phyloP scores from a whole-genome alignment of 1,284 basidiomycete species.

The Vanrija pseudolonga region DNA sequence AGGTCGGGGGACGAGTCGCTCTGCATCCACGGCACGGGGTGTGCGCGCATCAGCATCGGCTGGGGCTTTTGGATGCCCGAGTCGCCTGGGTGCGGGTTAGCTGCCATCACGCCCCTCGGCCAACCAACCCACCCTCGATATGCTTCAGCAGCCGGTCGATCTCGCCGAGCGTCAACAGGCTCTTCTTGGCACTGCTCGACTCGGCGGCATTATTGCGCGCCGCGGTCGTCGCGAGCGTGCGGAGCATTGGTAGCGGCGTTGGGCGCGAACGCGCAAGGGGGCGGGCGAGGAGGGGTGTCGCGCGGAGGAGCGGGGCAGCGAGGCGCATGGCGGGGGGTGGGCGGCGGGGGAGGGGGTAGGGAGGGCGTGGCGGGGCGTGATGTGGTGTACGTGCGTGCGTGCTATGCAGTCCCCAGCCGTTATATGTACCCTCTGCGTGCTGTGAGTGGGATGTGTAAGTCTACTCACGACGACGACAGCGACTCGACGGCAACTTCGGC shows the following conservation, averaged over 20 bases:
- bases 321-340: no score
- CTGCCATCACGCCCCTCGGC: background rate
- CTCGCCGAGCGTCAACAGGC: slow-evolving; percentile 36
- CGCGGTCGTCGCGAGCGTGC: no score
- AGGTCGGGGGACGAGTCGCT: slow-evolving; percentile 14
- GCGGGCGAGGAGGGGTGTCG: background rate
- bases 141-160: slow-evolving; percentile 44
- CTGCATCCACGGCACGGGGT: slow-evolving; percentile 40
- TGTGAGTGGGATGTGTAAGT: no score
- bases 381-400: no score
- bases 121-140: slow-evolving; percentile 36
- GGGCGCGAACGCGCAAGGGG: background rate
- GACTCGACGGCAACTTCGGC: no score
- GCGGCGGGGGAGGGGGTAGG: no score
- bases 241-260: background rate
- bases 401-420: no score
- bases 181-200: slow-evolving; percentile 25
- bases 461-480: no score
- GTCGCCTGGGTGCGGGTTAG: background rate
- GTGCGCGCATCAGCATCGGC: slow-evolving; percentile 42
- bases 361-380: no score
- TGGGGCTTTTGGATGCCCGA: slow-evolving; percentile 25
- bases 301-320: no score
- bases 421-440: no score
- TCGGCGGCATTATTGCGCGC: background rate